Percentiles rank a stretch among this genome's conserved stretches.
phyloP scores from a whole-genome alignment of 352 stramenopile genomes.

The Phytopythium mirpurense region DNA sequence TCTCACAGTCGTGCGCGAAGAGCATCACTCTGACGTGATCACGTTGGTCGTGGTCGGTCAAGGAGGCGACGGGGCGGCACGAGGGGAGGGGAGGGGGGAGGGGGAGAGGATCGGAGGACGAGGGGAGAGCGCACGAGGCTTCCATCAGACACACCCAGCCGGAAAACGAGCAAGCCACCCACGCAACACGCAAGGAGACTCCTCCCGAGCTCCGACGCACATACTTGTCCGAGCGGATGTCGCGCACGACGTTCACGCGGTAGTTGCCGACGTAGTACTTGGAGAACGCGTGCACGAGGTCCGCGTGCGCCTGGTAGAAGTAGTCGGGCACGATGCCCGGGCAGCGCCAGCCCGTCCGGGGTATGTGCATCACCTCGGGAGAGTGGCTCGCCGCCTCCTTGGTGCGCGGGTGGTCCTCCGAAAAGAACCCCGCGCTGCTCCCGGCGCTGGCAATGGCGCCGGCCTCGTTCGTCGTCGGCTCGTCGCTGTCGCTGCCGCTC shows the following conservation, averaged over 20 bases:
- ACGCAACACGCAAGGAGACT: not conserved
- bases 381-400: conserved; percentile 2
- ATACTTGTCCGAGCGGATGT: conserved; percentile 58
- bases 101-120: not conserved
- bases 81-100: too few relatives aligned
- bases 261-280: conserved; percentile 66
- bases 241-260: conserved; percentile 54
- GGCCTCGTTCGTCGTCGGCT: conserved; percentile 1
- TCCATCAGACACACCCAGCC: conserved; percentile 6
- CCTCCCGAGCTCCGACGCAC: conserved; percentile 11
- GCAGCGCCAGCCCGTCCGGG: conserved; percentile 50
- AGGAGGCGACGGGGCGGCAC: not conserved
- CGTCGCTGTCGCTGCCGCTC: conserved; percentile 13
- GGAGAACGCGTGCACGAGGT: conserved; percentile 55
- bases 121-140: not conserved
- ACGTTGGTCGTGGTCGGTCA: not conserved
- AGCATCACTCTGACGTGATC: conserved; percentile 44
- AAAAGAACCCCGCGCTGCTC: conserved; percentile 16
- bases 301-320: conserved; percentile 44
- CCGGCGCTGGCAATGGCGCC: conserved; percentile 1
- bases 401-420: conserved; percentile 16
- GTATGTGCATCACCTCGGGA: conserved; percentile 27
- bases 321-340: conserved; percentile 48
- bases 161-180: conserved; percentile 4
- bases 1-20: conserved; percentile 68